phyloP scores from a whole-genome alignment of 768 basidiomycete genomes.

The Boletus pseudopeckii region DNA sequence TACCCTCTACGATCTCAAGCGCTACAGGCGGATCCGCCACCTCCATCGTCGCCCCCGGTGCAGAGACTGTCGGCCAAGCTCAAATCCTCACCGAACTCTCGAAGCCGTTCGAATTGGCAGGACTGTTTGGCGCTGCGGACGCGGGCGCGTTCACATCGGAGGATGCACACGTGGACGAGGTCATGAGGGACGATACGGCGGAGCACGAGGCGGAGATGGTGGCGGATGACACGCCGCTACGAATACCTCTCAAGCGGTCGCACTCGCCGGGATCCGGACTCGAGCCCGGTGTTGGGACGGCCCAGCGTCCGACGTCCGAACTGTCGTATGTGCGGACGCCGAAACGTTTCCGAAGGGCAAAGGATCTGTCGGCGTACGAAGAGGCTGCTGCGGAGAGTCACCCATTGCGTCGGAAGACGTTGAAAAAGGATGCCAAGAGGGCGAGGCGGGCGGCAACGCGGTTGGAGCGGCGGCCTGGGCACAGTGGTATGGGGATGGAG shows the following conservation, averaged over 20 bases:
- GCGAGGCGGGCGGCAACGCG: constrained; percentile 51
- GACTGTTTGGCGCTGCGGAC: constrained; percentile 77
- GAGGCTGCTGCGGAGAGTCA: constrained; percentile 39
- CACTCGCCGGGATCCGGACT: constrained; percentile 7
- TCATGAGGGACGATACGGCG: constrained; percentile 42
- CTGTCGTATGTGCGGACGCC: constrained; percentile 32
- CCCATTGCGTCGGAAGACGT: constrained; percentile 53
- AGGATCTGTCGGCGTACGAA: constrained; percentile 53
- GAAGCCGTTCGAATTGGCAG: constrained; percentile 78
- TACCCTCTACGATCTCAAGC: constrained; percentile 44
- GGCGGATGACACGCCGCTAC: constrained; percentile 38
- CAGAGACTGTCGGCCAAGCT: constrained; percentile 77
- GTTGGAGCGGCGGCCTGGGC: constrained; percentile 1
- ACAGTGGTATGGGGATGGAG: constrained; percentile 28
- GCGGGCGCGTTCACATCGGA: constrained; percentile 62
- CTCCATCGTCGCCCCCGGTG: constrained; percentile 59
- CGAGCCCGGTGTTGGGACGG: background rate
- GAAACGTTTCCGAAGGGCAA: constrained; percentile 58
- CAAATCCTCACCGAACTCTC: constrained; percentile 70
- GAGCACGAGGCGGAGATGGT: constrained; percentile 34
- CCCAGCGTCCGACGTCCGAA: background rate
- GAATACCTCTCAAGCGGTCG: constrained; percentile 30
- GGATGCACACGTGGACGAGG: constrained; percentile 22
- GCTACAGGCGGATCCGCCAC: no score
- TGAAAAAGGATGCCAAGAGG: constrained; percentile 66